Percentiles rank a stretch among this genome's conserved stretches.
Conservation (phyloP, 805 yeast species). For the Candida maesae region DNA sequence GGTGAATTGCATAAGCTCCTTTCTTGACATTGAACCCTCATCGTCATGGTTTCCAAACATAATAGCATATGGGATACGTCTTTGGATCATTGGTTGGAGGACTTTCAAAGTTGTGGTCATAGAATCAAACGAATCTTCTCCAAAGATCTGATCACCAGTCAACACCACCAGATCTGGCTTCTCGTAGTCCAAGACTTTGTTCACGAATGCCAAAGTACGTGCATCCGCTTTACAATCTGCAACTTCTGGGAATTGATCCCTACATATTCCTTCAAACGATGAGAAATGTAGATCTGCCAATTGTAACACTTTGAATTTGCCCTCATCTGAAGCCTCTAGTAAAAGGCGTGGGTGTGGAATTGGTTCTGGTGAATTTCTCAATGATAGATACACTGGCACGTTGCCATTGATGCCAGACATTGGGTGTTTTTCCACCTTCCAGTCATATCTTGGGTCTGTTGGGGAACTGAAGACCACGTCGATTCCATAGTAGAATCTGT, state of each 20-base stretch:
- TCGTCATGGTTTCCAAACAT: conserved; percentile 94
- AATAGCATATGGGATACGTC: conserved; percentile 78
- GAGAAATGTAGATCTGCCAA: conserved; percentile 89
- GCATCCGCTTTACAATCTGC: conserved; percentile 65
- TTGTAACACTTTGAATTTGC: conserved; percentile 75
- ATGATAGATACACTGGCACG: conserved; percentile 23
- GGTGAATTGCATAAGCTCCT: conserved; percentile 55
- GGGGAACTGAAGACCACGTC: conserved; percentile 71
- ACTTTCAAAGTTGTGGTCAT: conserved; percentile 80
- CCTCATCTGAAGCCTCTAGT: conserved; percentile 32
- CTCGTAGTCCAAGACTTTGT: conserved; percentile 64
- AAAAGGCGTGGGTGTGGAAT: conserved; percentile 8
- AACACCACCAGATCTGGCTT: conserved; percentile 80
- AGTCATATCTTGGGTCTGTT: conserved; percentile 71
- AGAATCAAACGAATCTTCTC: conserved; percentile 74
- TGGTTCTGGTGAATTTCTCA: conserved; percentile 16
- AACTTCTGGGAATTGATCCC: conserved; percentile 62
- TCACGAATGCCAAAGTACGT: conserved; percentile 55
- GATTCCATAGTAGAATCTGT: conserved; percentile 29
- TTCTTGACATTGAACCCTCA: conserved; percentile 66
- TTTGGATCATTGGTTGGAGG: conserved; percentile 58
- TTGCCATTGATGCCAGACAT: conserved; percentile 8
- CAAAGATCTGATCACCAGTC: conserved; percentile 91
- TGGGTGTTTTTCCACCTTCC: conserved; percentile 39
- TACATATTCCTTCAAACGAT: conserved; percentile 77